Percentiles rank a stretch among this genome's conserved stretches.
Evolutionary conservation across 768 basidiomycete species (phyloP).

Genomic region (Serendipita indica): DNA sequence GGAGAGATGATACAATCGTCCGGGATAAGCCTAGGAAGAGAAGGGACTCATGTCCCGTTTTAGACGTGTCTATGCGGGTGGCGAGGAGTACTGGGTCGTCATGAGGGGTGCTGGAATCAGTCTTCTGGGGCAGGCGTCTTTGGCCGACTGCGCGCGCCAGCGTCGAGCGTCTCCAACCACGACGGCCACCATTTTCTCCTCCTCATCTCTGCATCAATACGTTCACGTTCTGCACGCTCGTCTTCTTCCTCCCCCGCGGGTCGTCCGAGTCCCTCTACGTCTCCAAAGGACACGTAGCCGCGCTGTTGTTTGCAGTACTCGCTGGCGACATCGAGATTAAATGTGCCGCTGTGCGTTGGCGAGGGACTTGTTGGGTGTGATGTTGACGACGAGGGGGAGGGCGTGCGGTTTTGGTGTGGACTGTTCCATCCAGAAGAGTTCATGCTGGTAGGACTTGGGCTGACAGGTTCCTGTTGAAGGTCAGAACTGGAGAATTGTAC

Average conservation of each 20-base stretch:
- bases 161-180: not conserved
- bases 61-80: too few relatives aligned
- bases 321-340: conserved; percentile 51
- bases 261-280: conserved; percentile 54
- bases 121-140: not conserved
- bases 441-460: not conserved
- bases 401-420: not conserved
- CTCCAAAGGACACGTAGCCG: conserved; percentile 55
- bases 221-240: conserved; percentile 16
- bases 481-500: not conserved
- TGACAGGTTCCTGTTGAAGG: not conserved
- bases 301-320: conserved; percentile 39
- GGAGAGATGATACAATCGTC: too few relatives aligned
- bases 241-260: conserved; percentile 29
- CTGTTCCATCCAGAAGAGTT: not conserved
- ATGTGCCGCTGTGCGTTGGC: conserved; percentile 20
- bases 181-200: not conserved
- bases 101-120: too few relatives aligned
- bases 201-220: not conserved
- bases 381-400: not conserved
- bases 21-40: too few relatives aligned
- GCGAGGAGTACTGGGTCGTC: too few relatives aligned
- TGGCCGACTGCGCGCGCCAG: not conserved
- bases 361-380: not conserved
- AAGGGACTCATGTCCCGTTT: too few relatives aligned